A percentile compares a stretch with the other conserved stretches of the same genome.
Evolutionary conservation across 192 early-diverging fungal genomes (phyloP).

Genomic region (Dissophora globulifera): DNA sequence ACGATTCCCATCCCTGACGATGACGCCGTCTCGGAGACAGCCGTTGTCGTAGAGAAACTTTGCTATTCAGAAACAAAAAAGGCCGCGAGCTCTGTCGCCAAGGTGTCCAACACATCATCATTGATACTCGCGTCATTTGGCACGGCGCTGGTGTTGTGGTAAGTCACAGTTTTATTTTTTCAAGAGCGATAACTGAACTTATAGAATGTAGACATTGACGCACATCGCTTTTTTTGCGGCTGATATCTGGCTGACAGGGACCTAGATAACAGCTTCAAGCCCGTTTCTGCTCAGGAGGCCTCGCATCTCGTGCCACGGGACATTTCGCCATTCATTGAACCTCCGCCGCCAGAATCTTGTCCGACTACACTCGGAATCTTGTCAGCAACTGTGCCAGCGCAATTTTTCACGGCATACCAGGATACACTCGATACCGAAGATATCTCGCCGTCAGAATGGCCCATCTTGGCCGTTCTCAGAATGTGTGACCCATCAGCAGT

Average conservation of each 20-base stretch:
- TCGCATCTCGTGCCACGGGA: too few species aligned
- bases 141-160: slow-evolving; percentile 6
- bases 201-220: too few species aligned
- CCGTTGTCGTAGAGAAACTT: not conserved
- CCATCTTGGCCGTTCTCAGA: slow-evolving; percentile 15
- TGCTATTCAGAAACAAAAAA: not conserved
- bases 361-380: slow-evolving; percentile 1
- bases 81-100: not conserved
- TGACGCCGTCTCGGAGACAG: not conserved
- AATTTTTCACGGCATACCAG: slow-evolving; percentile 14
- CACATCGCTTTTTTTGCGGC: too few species aligned
- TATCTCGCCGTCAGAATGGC: not conserved
- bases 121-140: slow-evolving; percentile 9
- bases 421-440: not conserved
- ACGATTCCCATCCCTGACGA: slow-evolving; percentile 12
- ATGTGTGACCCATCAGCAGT: slow-evolving; percentile 6
- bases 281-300: too few species aligned
- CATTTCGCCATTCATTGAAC: not conserved
- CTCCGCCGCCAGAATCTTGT: not conserved
- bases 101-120: slow-evolving; percentile 1
- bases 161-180: too few species aligned
- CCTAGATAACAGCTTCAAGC: too few species aligned
- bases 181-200: too few species aligned
- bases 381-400: slow-evolving; percentile 13
- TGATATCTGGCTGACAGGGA: too few species aligned